A percentile compares a stretch with the other conserved stretches of the same genome.
Conservation (phyloP, 257 asterid species). For the Solanum pennellii region DNA sequence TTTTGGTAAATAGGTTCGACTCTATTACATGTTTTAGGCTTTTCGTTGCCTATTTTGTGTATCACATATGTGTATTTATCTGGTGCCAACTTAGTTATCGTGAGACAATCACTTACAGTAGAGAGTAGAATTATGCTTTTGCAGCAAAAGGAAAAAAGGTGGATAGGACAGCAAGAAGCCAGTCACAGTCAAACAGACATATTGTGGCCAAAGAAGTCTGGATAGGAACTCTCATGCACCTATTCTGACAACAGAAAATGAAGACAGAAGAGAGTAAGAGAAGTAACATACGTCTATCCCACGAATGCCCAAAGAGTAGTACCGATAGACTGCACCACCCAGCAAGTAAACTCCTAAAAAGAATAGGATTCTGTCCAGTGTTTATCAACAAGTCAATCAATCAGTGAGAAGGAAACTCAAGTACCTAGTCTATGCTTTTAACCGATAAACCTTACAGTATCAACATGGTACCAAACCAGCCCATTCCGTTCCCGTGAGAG, state of each 20-base stretch:
- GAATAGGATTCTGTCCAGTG: conserved; percentile 50
- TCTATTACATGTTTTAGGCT: background rate
- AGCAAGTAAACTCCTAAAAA: conserved; percentile 68
- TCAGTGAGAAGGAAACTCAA: background rate
- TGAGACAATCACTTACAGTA: background rate
- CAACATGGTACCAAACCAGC: conserved; percentile 73
- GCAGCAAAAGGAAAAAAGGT: background rate
- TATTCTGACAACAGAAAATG: background rate
- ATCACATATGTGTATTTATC: background rate
- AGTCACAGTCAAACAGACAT: background rate
- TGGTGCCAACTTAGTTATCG: background rate
- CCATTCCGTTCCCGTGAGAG: conserved; percentile 51
- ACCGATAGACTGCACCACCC: conserved; percentile 72
- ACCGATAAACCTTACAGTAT: conserved; percentile 32
- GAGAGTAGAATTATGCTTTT: background rate
- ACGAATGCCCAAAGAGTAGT: conserved; percentile 61
- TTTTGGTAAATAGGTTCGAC: background rate
- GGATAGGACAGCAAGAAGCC: background rate
- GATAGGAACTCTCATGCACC: background rate
- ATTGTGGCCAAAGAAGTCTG: background rate
- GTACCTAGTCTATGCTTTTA: background rate
- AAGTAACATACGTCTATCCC: conserved; percentile 75
- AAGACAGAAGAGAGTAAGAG: background rate
- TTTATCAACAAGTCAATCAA: background rate
- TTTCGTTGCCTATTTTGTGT: background rate